Base-by-base conservation (phyloP, 1,139 yeast genomes). In the Protomyces inouyei region DNA sequence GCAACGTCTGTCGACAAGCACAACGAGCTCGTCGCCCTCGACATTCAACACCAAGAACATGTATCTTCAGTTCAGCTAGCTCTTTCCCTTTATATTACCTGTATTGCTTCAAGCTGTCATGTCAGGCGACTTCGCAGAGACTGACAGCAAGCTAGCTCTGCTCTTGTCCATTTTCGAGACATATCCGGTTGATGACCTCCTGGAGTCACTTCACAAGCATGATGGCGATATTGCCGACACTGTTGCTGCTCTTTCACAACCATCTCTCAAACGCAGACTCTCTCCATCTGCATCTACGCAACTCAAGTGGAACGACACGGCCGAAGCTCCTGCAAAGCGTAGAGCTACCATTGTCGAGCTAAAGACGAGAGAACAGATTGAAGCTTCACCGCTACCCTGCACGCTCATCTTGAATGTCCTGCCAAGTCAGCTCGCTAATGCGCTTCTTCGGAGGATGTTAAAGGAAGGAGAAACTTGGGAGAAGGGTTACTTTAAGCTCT, bases 321-420 rank as follows among this genome's bases (percentile, higher is more conserved):
- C 55, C 16, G 45, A 21, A 10, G 40, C 9, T 21, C 28, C 36
- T 23, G 25, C 43, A 8, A 9, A 14, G 45, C 37, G 23, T 52
- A 14, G 35, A 25, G 38, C 28, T 28, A 14, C 9, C 21, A 16
- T 51, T 28, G 25, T 35, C 32, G 8, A 23, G 16, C 14, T 14
- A 16, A 25, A 35, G 16, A n/a, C 52, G 48, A 18, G 32, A 36
- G 16, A 43, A 18, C 43, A 48, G 43, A 51, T 46, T 54, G 40
- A 43, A n/a, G 23, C 25, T 36, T 68, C 71, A 38, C 71, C 77
- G 55, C 60, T 78, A 28, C 83, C 80, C 64, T 82, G 85, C 21
- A 76, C 84, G 0, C 74, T 85, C 57, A 79, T 81, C 66, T 75
- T 74, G 55, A 77, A 83, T 67, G 82, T 85, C 55, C 74, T 87